A percentile compares a stretch with the other conserved stretches of the same genome.
These are phyloP conservation scores for Lasiodiplodia citricola DNA, from an alignment of 2,329 filamentous ascomycete species.

Conservation along the genomic window DNA sequence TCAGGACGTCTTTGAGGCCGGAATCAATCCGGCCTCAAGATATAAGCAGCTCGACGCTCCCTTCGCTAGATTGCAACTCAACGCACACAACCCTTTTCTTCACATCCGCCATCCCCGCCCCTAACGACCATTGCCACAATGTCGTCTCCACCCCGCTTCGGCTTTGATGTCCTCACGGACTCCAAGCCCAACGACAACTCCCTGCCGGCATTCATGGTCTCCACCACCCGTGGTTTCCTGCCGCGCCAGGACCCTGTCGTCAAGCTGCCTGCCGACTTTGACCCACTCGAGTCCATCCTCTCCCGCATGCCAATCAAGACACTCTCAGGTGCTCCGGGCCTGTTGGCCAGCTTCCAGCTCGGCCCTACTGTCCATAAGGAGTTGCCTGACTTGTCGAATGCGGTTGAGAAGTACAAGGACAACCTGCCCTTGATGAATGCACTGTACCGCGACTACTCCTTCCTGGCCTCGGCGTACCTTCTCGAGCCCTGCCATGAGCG, in stretches of 20 bases:
- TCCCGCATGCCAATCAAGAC: slow-evolving; percentile 81
- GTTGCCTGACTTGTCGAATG: slow-evolving; percentile 76
- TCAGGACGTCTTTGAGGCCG: slow-evolving; percentile 34
- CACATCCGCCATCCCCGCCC: slow-evolving; percentile 9
- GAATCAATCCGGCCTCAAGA: slow-evolving; percentile 40
- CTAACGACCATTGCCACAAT: slow-evolving; percentile 10
- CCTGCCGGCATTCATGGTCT: slow-evolving; percentile 79
- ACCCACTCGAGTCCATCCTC: slow-evolving; percentile 72
- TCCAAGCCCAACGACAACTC: slow-evolving; percentile 66
- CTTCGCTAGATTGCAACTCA: neutral
- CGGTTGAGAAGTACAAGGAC: slow-evolving; percentile 71
- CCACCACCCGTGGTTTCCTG: slow-evolving; percentile 74
- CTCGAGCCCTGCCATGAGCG: slow-evolving; percentile 89
- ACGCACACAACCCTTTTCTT: slow-evolving; percentile 14
- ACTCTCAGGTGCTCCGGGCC: slow-evolving; percentile 72
- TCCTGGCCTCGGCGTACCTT: slow-evolving; percentile 86
- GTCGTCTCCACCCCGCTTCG: slow-evolving; percentile 52
- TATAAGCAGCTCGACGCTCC: slow-evolving; percentile 21
- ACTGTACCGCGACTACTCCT: slow-evolving; percentile 89
- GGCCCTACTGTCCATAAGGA: slow-evolving; percentile 75
- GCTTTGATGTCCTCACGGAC: slow-evolving; percentile 68
- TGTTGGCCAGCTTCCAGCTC: slow-evolving; percentile 75
- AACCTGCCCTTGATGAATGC: slow-evolving; percentile 84
- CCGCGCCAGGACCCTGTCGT: slow-evolving; percentile 60
- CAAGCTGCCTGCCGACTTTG: slow-evolving; percentile 74